Conservation (phyloP, 257 asterid species). For the Osmanthus fragrans region DNA sequence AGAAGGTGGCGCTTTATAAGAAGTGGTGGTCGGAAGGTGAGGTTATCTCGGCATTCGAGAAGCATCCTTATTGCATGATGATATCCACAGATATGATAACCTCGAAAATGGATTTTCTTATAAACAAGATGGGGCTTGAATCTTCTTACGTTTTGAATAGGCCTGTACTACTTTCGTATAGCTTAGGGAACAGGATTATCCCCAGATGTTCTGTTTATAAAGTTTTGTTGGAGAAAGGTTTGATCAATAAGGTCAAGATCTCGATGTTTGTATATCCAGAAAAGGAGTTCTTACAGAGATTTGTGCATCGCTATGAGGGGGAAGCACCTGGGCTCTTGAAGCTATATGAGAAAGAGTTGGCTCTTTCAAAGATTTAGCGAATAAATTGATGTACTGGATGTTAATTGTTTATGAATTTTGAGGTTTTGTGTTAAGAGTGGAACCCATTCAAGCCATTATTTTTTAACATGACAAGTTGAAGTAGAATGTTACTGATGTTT, state of each 20-base stretch:
- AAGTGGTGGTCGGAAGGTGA: no score
- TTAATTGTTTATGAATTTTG: no score
- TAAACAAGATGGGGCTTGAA: constrained; percentile 30
- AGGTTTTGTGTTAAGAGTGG: no score
- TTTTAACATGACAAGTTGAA: neutral
- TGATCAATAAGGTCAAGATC: neutral
- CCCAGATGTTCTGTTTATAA: constrained; percentile 30
- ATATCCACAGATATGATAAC: neutral
- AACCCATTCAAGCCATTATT: no score
- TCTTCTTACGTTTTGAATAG: constrained; percentile 11
- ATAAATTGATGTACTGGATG: neutral
- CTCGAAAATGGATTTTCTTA: constrained; percentile 21
- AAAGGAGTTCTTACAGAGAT: constrained; percentile 16
- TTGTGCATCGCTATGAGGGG: constrained; percentile 8
- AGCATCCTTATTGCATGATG: no score
- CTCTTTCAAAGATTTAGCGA: neutral
- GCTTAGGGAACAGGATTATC: constrained; percentile 12
- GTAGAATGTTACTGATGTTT: neutral
- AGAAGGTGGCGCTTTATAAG: no score
- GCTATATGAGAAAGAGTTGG: constrained; percentile 11
- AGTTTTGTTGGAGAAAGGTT: constrained; percentile 19
- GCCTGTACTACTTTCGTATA: constrained; percentile 8
- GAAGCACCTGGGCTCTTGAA: constrained; percentile 19
- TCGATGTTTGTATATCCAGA: neutral
- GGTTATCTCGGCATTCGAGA: no score